A percentile compares a stretch with the other conserved stretches of the same genome.
Conservation (phyloP, 129 eudicot genomes). For the Pseudognaphalium luteoalbum region DNA sequence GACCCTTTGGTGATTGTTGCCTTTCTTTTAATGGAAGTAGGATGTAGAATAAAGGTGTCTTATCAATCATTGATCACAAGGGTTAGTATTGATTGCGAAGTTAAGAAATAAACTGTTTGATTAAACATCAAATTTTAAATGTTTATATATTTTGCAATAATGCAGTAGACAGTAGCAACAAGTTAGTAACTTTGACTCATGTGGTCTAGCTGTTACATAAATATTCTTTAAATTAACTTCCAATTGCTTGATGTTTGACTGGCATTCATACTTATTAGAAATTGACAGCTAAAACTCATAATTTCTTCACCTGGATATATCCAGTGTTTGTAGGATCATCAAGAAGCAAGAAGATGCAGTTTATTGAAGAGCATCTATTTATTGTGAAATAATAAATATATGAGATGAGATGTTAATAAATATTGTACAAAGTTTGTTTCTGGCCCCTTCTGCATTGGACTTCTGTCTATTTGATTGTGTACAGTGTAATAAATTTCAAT, state of each 20-base stretch:
- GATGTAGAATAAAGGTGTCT: neutral
- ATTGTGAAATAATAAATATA: slow-evolving; percentile 23
- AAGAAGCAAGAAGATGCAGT: slow-evolving; percentile 16
- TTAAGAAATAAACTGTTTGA: neutral
- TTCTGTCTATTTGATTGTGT: slow-evolving; percentile 23
- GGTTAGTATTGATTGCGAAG: neutral
- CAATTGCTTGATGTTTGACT: neutral
- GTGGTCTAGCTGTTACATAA: neutral
- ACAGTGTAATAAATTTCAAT: slow-evolving; percentile 27
- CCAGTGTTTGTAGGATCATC: slow-evolving; percentile 26
- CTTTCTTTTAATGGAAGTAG: neutral
- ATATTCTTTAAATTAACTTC: neutral
- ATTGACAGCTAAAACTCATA: slow-evolving; percentile 14
- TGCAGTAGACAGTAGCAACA: too few relatives aligned
- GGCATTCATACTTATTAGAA: neutral
- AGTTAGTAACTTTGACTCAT: neutral
- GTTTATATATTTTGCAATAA: too few relatives aligned
- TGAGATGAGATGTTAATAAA: slow-evolving; percentile 23
- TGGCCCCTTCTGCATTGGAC: slow-evolving; percentile 8
- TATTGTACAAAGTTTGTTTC: slow-evolving; percentile 34
- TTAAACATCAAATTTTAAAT: too few relatives aligned
- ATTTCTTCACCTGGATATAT: slow-evolving; percentile 13
- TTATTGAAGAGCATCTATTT: slow-evolving; percentile 31
- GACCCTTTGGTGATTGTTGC: neutral
- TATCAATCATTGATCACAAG: neutral